phyloP scores from a whole-genome alignment of 805 yeast genomes.

The Starmerella riodocensis region DNA sequence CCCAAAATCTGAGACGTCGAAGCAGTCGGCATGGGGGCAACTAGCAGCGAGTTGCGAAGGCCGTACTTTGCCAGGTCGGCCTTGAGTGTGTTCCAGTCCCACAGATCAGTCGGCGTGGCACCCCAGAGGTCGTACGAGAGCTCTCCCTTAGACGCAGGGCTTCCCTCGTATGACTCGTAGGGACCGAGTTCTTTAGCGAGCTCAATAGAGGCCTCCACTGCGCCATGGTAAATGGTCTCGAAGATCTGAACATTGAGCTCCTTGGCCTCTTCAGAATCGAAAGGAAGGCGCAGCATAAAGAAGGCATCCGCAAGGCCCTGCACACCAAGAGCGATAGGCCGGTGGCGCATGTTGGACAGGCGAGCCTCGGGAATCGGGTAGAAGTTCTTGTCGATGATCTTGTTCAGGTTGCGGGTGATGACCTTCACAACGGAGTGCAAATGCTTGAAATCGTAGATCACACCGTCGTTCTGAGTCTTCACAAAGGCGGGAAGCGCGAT shows the following conservation, averaged over 20 bases:
- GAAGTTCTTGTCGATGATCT: conserved; percentile 67
- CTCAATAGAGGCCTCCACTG: conserved; percentile 76
- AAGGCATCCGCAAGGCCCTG: conserved; percentile 91
- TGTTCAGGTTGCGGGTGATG: conserved; percentile 63
- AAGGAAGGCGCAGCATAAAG: conserved; percentile 66
- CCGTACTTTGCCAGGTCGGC: conserved; percentile 49
- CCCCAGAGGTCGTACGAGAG: conserved; percentile 85
- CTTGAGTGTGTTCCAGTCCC: conserved; percentile 76
- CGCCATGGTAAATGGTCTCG: conserved; percentile 92
- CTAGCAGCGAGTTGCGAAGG: conserved; percentile 60
- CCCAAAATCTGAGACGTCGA: conserved; percentile 94
- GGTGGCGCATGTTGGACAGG: conserved; percentile 61
- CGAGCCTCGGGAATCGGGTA: conserved; percentile 75
- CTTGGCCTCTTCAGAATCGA: conserved; percentile 71
- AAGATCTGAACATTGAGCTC: conserved; percentile 69
- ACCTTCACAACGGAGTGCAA: conserved; percentile 70
- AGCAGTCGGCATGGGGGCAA: conserved; percentile 96
- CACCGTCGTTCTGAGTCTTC: conserved; percentile 33
- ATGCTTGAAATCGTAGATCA: conserved; percentile 54
- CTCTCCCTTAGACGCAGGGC: conserved; percentile 78
- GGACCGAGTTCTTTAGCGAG: conserved; percentile 57
- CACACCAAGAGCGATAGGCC: conserved; percentile 97
- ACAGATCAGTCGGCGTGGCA: conserved; percentile 59
- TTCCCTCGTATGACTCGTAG: conserved; percentile 63
- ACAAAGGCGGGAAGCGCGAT: conserved; percentile 69